Evolutionary conservation across 2,329 filamentous ascomycete genomes (phyloP).

Genomic region (Orbilia blumenaviensis): DNA sequence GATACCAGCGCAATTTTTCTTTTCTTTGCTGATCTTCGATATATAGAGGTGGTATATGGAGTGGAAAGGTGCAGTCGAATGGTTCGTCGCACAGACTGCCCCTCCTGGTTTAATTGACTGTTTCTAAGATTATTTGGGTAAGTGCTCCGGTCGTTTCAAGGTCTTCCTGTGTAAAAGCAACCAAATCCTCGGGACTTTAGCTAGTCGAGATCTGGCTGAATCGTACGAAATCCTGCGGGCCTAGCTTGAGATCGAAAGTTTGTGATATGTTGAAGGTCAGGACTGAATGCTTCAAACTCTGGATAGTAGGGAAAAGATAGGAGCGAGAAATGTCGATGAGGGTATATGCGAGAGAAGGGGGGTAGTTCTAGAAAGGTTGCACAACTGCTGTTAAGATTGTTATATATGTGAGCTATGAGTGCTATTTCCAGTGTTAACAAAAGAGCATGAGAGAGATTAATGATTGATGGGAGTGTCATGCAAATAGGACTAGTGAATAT

Average conservation of each 20-base stretch:
- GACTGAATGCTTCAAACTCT: not conserved
- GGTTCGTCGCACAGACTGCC: slow-evolving; percentile 36
- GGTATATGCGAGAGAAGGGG: not conserved
- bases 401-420: slow-evolving; percentile 9
- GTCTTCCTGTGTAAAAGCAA: slow-evolving; percentile 31
- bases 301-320: slow-evolving; percentile 12
- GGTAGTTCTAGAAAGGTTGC: slow-evolving; percentile 42
- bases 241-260: slow-evolving; percentile 42
- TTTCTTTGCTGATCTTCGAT: slow-evolving; percentile 20
- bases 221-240: slow-evolving; percentile 26
- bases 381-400: slow-evolving; percentile 17
- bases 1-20: slow-evolving; percentile 24
- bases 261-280: slow-evolving; percentile 33
- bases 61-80: slow-evolving; percentile 17
- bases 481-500: not conserved
- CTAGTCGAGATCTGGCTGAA: slow-evolving; percentile 38
- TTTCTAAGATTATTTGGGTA: slow-evolving; percentile 52
- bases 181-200: slow-evolving; percentile 36
- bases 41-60: not conserved
- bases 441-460: not conserved
- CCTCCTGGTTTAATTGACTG: slow-evolving; percentile 19
- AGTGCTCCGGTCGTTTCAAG: slow-evolving; percentile 45
- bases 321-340: not conserved
- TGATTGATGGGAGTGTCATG: not conserved
- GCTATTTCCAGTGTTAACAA: not conserved